phyloP scores from a whole-genome alignment of 208 protist genomes.

The Crithidia acanthocephali region DNA sequence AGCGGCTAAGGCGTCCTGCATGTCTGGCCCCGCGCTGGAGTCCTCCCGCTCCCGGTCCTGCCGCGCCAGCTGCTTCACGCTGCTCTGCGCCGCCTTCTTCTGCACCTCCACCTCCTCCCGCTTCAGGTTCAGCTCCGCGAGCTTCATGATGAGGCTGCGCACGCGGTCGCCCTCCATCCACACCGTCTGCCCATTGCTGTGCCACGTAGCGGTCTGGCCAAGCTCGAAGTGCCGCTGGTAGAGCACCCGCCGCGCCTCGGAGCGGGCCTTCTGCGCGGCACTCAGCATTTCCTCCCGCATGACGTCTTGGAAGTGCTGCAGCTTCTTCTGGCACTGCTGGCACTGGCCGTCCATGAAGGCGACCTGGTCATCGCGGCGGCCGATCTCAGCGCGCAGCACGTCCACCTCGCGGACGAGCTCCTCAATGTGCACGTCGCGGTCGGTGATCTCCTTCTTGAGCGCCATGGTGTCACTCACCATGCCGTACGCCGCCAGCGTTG shows the following conservation, averaged over 20 bases:
- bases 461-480: conserved; percentile 56
- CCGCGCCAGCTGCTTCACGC: conserved; percentile 52
- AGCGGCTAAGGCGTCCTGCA: conserved; percentile 50
- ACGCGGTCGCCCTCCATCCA: conserved; percentile 75
- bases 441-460: conserved; percentile 60
- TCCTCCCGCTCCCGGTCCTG: conserved; percentile 65
- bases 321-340: conserved; percentile 23
- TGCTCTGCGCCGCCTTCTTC: conserved; percentile 61
- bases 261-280: conserved; percentile 40
- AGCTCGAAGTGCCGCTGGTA: conserved; percentile 78
- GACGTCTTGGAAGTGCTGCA: conserved; percentile 51
- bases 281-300: conserved; percentile 63
- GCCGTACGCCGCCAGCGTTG: conserved; percentile 62
- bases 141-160: conserved; percentile 50
- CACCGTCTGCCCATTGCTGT: conserved; percentile 56
- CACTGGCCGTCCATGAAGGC: conserved; percentile 33
- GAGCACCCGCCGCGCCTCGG: conserved; percentile 61
- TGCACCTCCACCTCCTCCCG: conserved; percentile 59
- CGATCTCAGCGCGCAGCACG: conserved; percentile 33
- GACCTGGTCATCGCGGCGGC: conserved; percentile 39
- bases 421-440: conserved; percentile 57
- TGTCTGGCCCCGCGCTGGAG: conserved; percentile 37
- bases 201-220: conserved; percentile 68
- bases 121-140: conserved; percentile 41
- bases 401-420: conserved; percentile 41